Evolutionary conservation across 768 basidiomycete genomes (phyloP), one percentile per base, ranked within the genome.

Genomic region (Cantharellus cinnabarinus): DNA sequence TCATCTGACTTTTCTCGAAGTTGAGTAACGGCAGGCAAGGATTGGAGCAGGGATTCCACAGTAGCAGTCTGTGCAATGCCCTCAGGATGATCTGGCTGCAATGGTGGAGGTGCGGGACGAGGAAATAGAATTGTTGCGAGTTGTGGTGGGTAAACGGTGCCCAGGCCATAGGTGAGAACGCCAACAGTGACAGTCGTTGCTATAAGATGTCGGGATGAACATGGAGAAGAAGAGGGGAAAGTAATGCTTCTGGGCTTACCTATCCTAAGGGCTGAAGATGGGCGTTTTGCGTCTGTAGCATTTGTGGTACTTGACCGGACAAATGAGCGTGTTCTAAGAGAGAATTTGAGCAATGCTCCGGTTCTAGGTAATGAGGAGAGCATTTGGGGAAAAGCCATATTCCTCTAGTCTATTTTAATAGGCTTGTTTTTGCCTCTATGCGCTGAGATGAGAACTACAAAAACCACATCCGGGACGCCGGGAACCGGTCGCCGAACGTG

Each of bases 71-170:
- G 77, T 2, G 75, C 75, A 42, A 76, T 68, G 0, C 83, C 80
- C 61, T 80, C 78, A 1, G 72, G 74, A 2, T 81, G 79, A 60
- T 76, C 74, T 7, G 72, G 74, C 61, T 77, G 74, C 15, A 76
- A 77, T 0, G 89, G 85, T 0, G 83, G 77, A 0, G 89, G 85
- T 0, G 89, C 85, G 0, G 77, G 73, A 5, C 84, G 76, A 2
- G 91, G 90, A 53, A 82, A 84, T 35, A 94, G 70, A 57, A 88
- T 75, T 20, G 80, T 74, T 42, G 83, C 66, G 37, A 83, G 67
- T 0, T 76, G 69, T 3, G 82, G 87, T 3, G 85, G 87, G 65
- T 81, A 88, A 62, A 87, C 70, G 3, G 83, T 75, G 4, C 88
- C 88, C 2, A 71, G 42, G 5, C 72, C 68, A 64, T 79, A 79